Percentiles rank a stretch among this genome's conserved stretches.
These are phyloP conservation scores for Sophora flavescens DNA, from an alignment of 306 rosid species.

Conservation along the genomic window DNA sequence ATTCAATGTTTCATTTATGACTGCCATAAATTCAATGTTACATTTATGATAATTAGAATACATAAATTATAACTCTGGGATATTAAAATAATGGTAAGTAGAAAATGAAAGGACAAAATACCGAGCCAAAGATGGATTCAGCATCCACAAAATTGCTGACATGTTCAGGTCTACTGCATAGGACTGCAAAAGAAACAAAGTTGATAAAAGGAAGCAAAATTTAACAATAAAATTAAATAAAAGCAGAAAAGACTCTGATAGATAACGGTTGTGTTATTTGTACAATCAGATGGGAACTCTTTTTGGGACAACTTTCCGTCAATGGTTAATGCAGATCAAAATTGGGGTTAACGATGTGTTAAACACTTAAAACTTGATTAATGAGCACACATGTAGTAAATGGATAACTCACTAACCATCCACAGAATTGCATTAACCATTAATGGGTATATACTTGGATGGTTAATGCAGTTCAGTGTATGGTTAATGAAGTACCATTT, in stretches of 20 bases:
- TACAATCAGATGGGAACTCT: too few relatives aligned
- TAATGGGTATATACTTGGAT: too few relatives aligned
- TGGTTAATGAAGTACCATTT: too few relatives aligned
- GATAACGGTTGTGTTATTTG: too few relatives aligned
- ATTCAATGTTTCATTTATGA: not conserved
- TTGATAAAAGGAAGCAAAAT: conserved; percentile 26
- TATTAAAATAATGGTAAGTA: conserved; percentile 15
- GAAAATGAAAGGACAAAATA: conserved; percentile 41
- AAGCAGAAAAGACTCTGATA: not conserved
- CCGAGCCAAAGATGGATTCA: conserved; percentile 86
- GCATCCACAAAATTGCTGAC: conserved; percentile 93
- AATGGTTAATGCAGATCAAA: too few relatives aligned
- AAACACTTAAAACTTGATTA: too few relatives aligned
- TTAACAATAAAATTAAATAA: not conserved
- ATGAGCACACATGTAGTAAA: too few relatives aligned
- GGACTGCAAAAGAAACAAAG: conserved; percentile 55
- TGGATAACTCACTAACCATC: too few relatives aligned
- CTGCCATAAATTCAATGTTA: not conserved
- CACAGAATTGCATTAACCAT: too few relatives aligned
- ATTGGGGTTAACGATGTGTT: too few relatives aligned
- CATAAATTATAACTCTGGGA: not conserved
- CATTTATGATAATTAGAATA: not conserved
- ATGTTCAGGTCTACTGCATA: conserved; percentile 89
- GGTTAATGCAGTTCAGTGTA: too few relatives aligned
- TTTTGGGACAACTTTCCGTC: too few relatives aligned